A percentile compares a stretch with the other conserved stretches of the same genome.
Evolutionary conservation across 768 basidiomycete genomes (phyloP).

Genomic region (Leccinellum albellum): DNA sequence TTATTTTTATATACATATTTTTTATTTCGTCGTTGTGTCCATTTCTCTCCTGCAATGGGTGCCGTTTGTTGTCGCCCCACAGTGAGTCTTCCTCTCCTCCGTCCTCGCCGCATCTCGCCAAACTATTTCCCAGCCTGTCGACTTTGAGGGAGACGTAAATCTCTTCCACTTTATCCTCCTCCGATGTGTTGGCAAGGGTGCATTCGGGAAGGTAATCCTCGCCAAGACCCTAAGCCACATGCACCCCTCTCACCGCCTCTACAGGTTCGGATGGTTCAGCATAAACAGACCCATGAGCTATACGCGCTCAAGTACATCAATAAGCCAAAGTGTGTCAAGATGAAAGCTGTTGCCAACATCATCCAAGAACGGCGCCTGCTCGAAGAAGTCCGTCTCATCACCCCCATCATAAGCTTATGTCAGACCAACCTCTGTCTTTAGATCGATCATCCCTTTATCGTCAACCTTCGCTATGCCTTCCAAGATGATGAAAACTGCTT

Average conservation of each 20-base stretch:
- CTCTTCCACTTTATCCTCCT: slow-evolving; percentile 96
- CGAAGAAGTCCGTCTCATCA: slow-evolving; percentile 69
- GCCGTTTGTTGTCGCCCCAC: slow-evolving; percentile 82
- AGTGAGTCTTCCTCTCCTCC: slow-evolving; percentile 37
- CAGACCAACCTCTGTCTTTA: slow-evolving; percentile 27
- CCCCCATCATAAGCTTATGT: background rate
- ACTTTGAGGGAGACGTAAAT: slow-evolving; percentile 93
- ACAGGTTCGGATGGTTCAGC: slow-evolving; percentile 98
- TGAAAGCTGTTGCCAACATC: slow-evolving; percentile 97
- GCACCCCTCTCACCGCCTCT: slow-evolving; percentile 6
- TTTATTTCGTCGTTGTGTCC: background rate
- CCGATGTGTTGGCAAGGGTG: slow-evolving; percentile 96
- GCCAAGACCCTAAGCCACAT: background rate
- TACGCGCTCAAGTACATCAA: slow-evolving; percentile 99
- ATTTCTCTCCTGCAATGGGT: slow-evolving; percentile 47
- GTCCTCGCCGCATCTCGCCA: background rate
- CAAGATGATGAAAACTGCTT: slow-evolving; percentile 99
- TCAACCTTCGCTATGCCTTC: slow-evolving; percentile 94
- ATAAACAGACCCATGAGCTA: slow-evolving; percentile 95
- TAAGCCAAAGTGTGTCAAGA: slow-evolving; percentile 95
- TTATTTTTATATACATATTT: slow-evolving; percentile 6
- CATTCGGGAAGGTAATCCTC: slow-evolving; percentile 85
- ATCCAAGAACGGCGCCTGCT: slow-evolving; percentile 92
- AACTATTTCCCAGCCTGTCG: slow-evolving; percentile 62
- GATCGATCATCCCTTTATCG: slow-evolving; percentile 95